These are phyloP conservation scores for Cunninghamia lanceolata DNA, from an alignment of 75 land plant genomes.

Conservation along the genomic window DNA sequence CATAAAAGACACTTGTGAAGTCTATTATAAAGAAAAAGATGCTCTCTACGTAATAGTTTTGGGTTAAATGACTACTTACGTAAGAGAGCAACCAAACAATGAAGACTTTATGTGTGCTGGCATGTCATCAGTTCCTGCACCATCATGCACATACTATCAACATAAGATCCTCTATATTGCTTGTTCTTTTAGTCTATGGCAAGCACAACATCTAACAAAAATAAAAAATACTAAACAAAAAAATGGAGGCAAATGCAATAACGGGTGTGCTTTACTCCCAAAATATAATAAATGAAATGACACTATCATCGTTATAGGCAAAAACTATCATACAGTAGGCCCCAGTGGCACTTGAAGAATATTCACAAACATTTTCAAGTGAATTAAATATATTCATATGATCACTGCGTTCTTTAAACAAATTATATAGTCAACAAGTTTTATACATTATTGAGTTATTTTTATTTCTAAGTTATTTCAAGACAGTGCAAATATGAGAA, in stretches of 20 bases:
- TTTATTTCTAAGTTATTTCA: too few species aligned
- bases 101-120: conserved; percentile 99
- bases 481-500: too few species aligned
- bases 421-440: neutral
- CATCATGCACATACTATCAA: neutral
- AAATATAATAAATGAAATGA: neutral
- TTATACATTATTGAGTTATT: neutral
- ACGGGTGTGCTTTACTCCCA: neutral
- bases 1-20: neutral
- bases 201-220: neutral
- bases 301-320: neutral
- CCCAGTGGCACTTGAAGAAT: neutral
- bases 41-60: neutral
- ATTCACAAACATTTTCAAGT: neutral
- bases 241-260: neutral
- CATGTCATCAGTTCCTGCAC: conserved; percentile 98
- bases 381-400: neutral
- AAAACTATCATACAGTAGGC: neutral
- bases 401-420: neutral
- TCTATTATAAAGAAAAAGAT: neutral
- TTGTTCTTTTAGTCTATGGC: neutral
- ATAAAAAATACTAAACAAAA: neutral
- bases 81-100: conserved; percentile 90
- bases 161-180: neutral
- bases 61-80: conserved; percentile 39